These are phyloP conservation scores for Cutaneotrichosporon daszewskae DNA, from an alignment of 1,284 basidiomycete genomes.

Conservation along the genomic window DNA sequence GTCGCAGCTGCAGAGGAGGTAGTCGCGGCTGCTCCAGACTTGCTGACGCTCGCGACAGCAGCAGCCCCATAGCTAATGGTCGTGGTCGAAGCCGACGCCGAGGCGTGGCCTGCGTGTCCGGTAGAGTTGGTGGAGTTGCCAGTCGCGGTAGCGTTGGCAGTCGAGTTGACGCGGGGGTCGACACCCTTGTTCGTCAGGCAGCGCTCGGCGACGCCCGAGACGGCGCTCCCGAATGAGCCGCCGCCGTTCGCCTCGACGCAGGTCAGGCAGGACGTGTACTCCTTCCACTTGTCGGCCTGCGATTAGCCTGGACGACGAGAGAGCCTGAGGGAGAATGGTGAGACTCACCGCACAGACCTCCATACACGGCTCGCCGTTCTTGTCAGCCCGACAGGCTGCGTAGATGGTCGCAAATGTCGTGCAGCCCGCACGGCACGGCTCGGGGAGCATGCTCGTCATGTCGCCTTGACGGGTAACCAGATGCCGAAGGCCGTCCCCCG, in stretches of 20 bases:
- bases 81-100: not conserved
- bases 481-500: not conserved
- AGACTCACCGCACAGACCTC: not conserved
- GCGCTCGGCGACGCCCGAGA: not conserved
- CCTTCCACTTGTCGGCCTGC: not conserved
- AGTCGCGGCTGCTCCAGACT: not conserved
- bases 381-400: not conserved
- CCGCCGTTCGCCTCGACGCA: not conserved
- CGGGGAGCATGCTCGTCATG: not conserved
- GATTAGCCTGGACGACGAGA: not conserved
- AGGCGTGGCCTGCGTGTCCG: not conserved
- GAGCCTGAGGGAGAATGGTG: not conserved
- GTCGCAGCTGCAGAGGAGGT: not conserved
- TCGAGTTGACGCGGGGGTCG: not conserved
- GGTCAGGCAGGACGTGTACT: not conserved
- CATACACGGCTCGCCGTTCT: not conserved
- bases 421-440: not conserved
- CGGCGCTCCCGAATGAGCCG: not conserved
- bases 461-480: not conserved
- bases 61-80: not conserved
- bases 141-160: not conserved
- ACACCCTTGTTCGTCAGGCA: not conserved
- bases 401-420: not conserved
- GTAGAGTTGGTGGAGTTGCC: not conserved
- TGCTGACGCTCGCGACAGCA: not conserved